phyloP scores from a whole-genome alignment of 169 alveolate species.

The Plasmodium reichenowi region DNA sequence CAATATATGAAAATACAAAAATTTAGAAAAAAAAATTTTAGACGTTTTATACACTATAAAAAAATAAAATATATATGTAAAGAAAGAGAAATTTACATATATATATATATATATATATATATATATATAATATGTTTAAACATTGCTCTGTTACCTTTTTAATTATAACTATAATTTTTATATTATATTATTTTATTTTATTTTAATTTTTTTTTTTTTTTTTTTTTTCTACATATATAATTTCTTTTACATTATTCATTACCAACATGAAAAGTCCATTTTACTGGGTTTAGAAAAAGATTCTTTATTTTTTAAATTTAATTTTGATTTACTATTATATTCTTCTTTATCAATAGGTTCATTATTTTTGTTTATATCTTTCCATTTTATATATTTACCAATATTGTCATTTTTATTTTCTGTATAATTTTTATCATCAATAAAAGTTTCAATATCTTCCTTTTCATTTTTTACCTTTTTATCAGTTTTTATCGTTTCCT shows the following conservation, averaged over 20 bases:
- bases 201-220: not conserved
- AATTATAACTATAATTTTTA: not conserved
- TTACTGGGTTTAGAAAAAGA: conserved; percentile 30
- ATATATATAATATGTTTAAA: not conserved
- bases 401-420: conserved; percentile 65
- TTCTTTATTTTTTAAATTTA: conserved; percentile 36
- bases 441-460: conserved; percentile 42
- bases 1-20: conserved; percentile 2
- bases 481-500: conserved; percentile 33
- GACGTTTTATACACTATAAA: too few relatives aligned
- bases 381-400: conserved; percentile 72
- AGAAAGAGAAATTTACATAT: too few relatives aligned
- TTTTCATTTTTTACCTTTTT: conserved; percentile 4
- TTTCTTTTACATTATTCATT: conserved; percentile 2
- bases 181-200: not conserved
- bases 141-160: not conserved
- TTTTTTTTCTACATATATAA: not conserved
- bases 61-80: too few relatives aligned
- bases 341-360: conserved; percentile 14
- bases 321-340: conserved; percentile 15
- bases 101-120: too few relatives aligned
- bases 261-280: conserved; percentile 69
- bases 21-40: not conserved
- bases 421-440: conserved; percentile 43
- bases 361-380: conserved; percentile 25